Evolutionary conservation across 176 grass and related monocot genomes (phyloP).

Genomic region (Carex pumila): DNA sequence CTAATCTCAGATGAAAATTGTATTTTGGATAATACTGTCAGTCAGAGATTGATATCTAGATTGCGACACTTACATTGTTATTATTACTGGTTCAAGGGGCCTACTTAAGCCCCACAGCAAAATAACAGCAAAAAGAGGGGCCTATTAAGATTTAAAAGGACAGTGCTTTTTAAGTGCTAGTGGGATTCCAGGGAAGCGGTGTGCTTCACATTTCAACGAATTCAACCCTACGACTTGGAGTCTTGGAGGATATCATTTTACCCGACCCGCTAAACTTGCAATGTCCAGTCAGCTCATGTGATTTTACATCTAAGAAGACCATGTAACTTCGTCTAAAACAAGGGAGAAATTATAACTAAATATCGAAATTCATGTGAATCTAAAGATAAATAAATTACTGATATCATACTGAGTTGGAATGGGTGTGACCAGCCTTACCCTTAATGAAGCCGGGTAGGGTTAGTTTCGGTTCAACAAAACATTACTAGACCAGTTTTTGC

Average conservation of each 20-base stretch:
- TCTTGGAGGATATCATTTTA: background rate
- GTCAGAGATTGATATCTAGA: background rate
- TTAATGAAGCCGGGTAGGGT: background rate
- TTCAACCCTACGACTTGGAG: background rate
- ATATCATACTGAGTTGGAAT: background rate
- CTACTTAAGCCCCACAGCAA: background rate
- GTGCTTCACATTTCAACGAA: background rate
- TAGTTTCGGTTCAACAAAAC: background rate
- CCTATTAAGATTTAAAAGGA: background rate
- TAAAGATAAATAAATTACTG: background rate
- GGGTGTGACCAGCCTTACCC: background rate
- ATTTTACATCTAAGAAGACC: background rate
- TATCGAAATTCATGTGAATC: background rate
- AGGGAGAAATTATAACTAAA: background rate
- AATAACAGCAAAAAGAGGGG: background rate
- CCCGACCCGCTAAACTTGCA: background rate
- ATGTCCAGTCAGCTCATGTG: background rate
- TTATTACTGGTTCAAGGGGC: background rate
- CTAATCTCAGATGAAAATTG: background rate
- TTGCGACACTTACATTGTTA: constrained; percentile 4
- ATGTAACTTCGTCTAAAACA: background rate
- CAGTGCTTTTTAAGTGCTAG: background rate
- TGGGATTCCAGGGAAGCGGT: background rate
- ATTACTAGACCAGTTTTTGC: background rate
- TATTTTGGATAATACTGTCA: background rate